Evolutionary conservation across 2,329 filamentous ascomycete genomes (phyloP), one percentile per base, ranked within the genome.

Genomic region (Hymenoscyphus fraxineus): DNA sequence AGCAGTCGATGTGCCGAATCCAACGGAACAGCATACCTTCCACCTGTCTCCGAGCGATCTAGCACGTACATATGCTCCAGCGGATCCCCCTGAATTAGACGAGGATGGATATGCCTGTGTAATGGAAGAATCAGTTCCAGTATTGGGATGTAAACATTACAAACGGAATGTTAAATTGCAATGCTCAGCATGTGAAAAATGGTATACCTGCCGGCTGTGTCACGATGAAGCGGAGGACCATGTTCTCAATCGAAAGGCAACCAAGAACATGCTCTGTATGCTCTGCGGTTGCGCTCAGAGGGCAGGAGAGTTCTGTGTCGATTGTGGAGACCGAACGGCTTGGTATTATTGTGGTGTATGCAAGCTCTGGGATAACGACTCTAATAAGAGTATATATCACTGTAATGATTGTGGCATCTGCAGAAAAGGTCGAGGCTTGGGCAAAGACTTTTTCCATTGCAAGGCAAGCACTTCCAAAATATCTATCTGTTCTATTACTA

Each of bases 391-490:
- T 69, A 97, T 98, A 64, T 99, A 99, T 75, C 95, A 99, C 76
- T 99, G 95, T 77, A 85, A 88, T 73, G 95, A 98, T 73, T 99
- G 95, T 77, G 95, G 95, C 4, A 97, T 99, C 66, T 99, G 95
- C 75, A 86, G 95, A 65, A 88, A 93, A 64, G 95, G 95, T 1
- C 86, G 92, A 76, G 95, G 95, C 1, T 80, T 99, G 38, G 94
- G 95, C 3, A 98, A 97, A 75, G 95, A 99, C 75, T 99, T 96
- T 76, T 93, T 96, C 73, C 95, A 99, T 77, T 99, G 95, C 89
- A 96, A 97, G 85, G 92, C 94, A 80, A 76, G 78, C 71, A 40
- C 12, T 16, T 27, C 19, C 56, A 6, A 13, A n/a, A 47, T 27
- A 4, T 27, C n/a, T 4, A 40, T 51, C 3, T 22, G 7, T n/a